Evolutionary conservation across 352 stramenopile genomes (phyloP).

Genomic region (Thraustochytrium sp.): DNA sequence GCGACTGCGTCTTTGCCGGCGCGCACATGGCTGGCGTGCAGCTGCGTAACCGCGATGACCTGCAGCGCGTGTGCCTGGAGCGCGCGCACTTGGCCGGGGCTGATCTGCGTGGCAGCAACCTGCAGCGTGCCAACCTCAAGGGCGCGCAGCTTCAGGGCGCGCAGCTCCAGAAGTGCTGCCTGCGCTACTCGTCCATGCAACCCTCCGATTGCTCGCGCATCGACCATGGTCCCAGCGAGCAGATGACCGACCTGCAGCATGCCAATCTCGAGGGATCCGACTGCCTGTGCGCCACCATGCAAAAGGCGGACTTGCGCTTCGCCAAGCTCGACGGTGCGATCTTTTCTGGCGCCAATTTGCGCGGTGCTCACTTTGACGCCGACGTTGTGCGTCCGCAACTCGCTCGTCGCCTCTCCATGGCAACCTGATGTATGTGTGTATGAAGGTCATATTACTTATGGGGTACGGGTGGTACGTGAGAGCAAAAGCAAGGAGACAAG

Average conservation of each 20-base stretch:
- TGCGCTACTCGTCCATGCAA: neutral
- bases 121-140: slow-evolving; percentile 11
- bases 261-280: neutral
- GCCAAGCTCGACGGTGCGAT: slow-evolving; percentile 1
- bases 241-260: neutral
- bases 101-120: neutral
- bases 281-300: neutral
- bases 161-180: neutral
- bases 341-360: neutral
- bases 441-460: too few species aligned
- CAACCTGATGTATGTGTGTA: too few species aligned
- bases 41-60: neutral
- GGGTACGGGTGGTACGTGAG: too few species aligned
- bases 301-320: neutral
- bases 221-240: neutral
- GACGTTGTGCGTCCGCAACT: too few species aligned
- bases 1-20: neutral
- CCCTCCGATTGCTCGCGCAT: neutral
- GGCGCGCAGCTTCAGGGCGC: neutral
- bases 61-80: slow-evolving; percentile 7
- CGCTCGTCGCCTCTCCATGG: too few species aligned
- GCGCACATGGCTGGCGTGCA: neutral
- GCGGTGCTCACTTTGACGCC: neutral
- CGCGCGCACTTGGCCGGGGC: neutral
- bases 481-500: too few species aligned